These are phyloP conservation scores for Cyphellophora attinorum DNA, from an alignment of 2,329 filamentous ascomycete species.

Conservation along the genomic window DNA sequence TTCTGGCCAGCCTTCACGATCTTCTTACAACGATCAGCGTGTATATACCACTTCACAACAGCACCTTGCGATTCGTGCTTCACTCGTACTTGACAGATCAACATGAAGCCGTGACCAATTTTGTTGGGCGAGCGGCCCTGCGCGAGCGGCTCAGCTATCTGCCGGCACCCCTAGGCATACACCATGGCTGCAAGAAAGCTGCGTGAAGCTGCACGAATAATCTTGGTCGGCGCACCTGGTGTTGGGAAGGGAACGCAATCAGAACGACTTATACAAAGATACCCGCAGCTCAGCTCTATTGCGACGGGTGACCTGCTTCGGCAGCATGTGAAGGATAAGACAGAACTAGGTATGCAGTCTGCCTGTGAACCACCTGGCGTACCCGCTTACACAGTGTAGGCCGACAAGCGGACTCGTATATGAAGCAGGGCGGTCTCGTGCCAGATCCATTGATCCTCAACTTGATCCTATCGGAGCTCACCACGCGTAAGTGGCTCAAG, in stretches of 20 bases:
- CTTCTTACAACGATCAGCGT: no score
- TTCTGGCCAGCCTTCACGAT: no score
- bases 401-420: constrained; percentile 79
- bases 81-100: no score
- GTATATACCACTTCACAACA: no score
- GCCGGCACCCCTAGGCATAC: no score
- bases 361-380: neutral
- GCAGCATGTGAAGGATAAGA: constrained; percentile 82
- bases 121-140: no score
- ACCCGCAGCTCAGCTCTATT: constrained; percentile 81
- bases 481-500: constrained; percentile 73
- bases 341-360: constrained; percentile 60
- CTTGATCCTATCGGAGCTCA: constrained; percentile 83
- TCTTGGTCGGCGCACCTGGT: constrained; percentile 90
- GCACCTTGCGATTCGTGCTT: no score
- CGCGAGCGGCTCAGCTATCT: neutral
- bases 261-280: constrained; percentile 74
- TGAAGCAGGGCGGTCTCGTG: constrained; percentile 82
- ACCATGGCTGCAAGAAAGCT: constrained; percentile 42
- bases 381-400: constrained; percentile 41
- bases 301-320: constrained; percentile 89
- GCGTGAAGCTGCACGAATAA: constrained; percentile 76
- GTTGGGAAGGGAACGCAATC: constrained; percentile 97
- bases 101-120: constrained; percentile 5
- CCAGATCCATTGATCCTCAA: constrained; percentile 85